Conservation (phyloP, 805 yeast species). For the Pichia heedii region DNA sequence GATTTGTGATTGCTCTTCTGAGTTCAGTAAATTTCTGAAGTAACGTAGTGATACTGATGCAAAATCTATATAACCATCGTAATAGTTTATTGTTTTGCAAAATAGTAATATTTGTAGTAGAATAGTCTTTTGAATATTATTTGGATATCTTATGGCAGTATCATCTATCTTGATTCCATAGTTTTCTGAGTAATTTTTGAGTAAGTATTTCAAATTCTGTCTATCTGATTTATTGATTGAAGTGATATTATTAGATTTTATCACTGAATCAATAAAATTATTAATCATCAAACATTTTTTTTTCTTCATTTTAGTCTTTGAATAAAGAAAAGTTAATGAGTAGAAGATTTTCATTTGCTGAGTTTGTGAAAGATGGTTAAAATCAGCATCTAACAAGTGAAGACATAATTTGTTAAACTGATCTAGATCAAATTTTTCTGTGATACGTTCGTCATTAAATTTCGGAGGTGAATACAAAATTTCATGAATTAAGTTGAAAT, state of each 20-base stretch:
- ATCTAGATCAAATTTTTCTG: constrained; percentile 16
- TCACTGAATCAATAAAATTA: constrained; percentile 45
- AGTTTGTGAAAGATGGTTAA: constrained; percentile 35
- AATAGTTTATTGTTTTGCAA: constrained; percentile 43
- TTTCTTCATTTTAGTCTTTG: constrained; percentile 50
- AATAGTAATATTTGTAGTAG: constrained; percentile 37
- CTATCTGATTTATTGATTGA: constrained; percentile 8
- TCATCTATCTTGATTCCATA: constrained; percentile 38
- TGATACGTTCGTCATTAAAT: background rate
- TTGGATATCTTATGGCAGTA: constrained; percentile 3
- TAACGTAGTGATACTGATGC: constrained; percentile 48
- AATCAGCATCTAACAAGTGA: constrained; percentile 35
- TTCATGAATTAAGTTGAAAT: constrained; percentile 31
- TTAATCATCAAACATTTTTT: constrained; percentile 65
- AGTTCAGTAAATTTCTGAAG: constrained; percentile 44
- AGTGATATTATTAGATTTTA: constrained; percentile 8
- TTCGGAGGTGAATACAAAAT: constrained; percentile 34
- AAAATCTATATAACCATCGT: constrained; percentile 34
- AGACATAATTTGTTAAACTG: constrained; percentile 45
- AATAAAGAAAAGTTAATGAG: constrained; percentile 56
- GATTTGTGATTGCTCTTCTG: constrained; percentile 46
- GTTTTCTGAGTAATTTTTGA: constrained; percentile 40
- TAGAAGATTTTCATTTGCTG: constrained; percentile 58
- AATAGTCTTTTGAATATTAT: constrained; percentile 33
- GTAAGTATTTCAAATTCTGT: constrained; percentile 14